These are phyloP conservation scores for Gamarada debralockiae DNA, from an alignment of 495 filamentous ascomycete species.

Conservation along the genomic window DNA sequence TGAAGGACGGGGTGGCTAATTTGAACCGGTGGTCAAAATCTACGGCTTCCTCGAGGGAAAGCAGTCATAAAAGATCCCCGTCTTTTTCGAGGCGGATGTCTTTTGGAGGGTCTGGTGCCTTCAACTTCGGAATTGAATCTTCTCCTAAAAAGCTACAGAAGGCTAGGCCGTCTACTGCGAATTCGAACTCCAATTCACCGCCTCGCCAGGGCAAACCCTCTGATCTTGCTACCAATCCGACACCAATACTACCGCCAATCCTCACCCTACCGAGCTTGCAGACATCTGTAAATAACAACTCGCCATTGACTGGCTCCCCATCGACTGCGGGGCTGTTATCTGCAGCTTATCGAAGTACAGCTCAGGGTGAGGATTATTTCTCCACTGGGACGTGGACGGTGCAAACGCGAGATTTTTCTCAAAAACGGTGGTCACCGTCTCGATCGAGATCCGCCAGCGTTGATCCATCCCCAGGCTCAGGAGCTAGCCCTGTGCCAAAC, in stretches of 20 bases:
- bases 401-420: constrained; percentile 16
- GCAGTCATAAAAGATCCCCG: constrained; percentile 36
- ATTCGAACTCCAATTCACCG: constrained; percentile 23
- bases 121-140: constrained; percentile 14
- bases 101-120: constrained; percentile 29
- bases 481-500: constrained; percentile 19
- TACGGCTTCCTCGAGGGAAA: constrained; percentile 61
- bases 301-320: constrained; percentile 23
- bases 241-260: constrained; percentile 18
- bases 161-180: constrained; percentile 27
- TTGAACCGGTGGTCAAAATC: constrained; percentile 83
- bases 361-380: constrained; percentile 31
- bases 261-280: constrained; percentile 19
- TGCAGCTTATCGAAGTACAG: constrained; percentile 25
- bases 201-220: constrained; percentile 22
- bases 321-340: constrained; percentile 32
- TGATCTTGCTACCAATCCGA: constrained; percentile 7
- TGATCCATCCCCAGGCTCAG: constrained; percentile 27
- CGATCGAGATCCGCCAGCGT: constrained; percentile 10
- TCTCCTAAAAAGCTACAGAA: constrained; percentile 27
- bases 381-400: constrained; percentile 27
- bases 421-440: constrained; percentile 10
- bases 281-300: constrained; percentile 14
- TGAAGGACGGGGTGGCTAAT: constrained; percentile 64
- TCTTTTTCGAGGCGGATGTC: constrained; percentile 55